These are phyloP conservation scores for Kwoniella newhampshirensis DNA, from an alignment of 768 basidiomycete species.

Conservation along the genomic window DNA sequence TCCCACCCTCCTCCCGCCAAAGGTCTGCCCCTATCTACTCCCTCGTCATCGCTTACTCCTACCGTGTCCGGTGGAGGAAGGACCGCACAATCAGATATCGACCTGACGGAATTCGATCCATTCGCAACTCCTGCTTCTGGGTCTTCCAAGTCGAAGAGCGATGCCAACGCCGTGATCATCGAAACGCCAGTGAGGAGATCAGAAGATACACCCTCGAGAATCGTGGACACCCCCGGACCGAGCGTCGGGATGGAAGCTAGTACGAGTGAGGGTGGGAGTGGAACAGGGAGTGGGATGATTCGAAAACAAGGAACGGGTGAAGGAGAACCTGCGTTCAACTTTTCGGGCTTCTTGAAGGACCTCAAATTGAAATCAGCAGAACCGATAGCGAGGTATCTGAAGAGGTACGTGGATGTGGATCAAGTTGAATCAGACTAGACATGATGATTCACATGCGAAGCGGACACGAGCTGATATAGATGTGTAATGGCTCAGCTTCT, in stretches of 20 bases:
- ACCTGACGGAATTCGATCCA: slow-evolving; percentile 39
- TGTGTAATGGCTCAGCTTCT: slow-evolving; percentile 64
- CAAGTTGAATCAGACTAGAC: not conserved
- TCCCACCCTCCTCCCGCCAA: slow-evolving; percentile 22
- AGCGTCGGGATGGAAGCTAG: no score
- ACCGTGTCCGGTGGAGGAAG: not conserved
- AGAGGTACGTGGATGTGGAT: slow-evolving; percentile 67
- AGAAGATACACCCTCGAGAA: no score
- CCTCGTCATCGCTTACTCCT: slow-evolving; percentile 20
- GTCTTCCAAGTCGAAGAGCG: no score
- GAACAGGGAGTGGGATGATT: no score
- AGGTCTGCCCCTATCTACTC: slow-evolving; percentile 21
- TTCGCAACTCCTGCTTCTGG: slow-evolving; percentile 24
- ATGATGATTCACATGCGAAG: not conserved
- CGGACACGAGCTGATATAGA: not conserved
- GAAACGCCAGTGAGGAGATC: no score
- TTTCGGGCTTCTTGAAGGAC: slow-evolving; percentile 91
- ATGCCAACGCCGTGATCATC: no score
- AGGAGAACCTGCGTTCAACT: slow-evolving; percentile 65
- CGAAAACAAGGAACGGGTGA: not conserved
- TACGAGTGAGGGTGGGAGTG: not conserved
- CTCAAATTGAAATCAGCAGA: slow-evolving; percentile 86
- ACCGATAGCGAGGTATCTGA: slow-evolving; percentile 88
- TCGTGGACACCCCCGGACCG: no score
- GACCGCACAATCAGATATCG: slow-evolving; percentile 6